A percentile compares a stretch with the other conserved stretches of the same genome.
Conservation (phyloP, 1,139 yeast species). For the Sugiyamaella sp. region DNA sequence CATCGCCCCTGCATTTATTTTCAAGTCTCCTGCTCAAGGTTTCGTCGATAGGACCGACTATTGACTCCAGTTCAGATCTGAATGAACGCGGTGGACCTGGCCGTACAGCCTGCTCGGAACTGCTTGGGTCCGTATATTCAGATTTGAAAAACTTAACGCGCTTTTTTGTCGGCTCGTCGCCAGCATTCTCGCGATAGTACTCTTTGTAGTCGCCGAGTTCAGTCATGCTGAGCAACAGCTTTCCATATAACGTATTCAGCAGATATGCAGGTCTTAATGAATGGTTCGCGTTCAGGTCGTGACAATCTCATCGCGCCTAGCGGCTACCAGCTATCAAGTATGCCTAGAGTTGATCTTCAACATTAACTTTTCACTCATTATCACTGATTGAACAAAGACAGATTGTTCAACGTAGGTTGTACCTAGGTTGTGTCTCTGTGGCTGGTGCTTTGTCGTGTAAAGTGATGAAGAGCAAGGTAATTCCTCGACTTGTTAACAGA, state of each 20-base stretch:
- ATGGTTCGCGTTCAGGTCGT: background rate
- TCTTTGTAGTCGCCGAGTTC: slow-evolving; percentile 11
- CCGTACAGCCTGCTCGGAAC: background rate
- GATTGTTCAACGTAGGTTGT: background rate
- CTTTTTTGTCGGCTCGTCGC: slow-evolving; percentile 3
- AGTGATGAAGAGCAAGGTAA: slow-evolving; percentile 5
- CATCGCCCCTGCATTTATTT: slow-evolving; percentile 34
- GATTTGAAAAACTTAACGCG: slow-evolving; percentile 15
- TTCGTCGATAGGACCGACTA: slow-evolving; percentile 34
- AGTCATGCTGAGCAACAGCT: background rate
- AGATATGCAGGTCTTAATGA: slow-evolving; percentile 2
- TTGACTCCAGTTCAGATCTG: slow-evolving; percentile 30
- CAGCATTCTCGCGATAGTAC: slow-evolving; percentile 6
- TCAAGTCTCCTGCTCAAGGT: slow-evolving; percentile 25
- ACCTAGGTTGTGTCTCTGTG: background rate
- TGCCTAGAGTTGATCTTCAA: background rate
- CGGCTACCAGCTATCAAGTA: background rate
- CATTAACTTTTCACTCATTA: background rate
- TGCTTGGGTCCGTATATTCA: too few relatives aligned
- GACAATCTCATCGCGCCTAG: background rate
- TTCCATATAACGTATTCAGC: too few relatives aligned
- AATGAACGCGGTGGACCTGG: slow-evolving; percentile 18
- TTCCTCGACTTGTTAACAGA: slow-evolving; percentile 12
- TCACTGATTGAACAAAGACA: slow-evolving; percentile 11
- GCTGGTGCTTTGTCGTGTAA: slow-evolving; percentile 4